Base-by-base conservation (phyloP, 2,329 filamentous ascomycete species). In the Boeremia lycopersici region DNA sequence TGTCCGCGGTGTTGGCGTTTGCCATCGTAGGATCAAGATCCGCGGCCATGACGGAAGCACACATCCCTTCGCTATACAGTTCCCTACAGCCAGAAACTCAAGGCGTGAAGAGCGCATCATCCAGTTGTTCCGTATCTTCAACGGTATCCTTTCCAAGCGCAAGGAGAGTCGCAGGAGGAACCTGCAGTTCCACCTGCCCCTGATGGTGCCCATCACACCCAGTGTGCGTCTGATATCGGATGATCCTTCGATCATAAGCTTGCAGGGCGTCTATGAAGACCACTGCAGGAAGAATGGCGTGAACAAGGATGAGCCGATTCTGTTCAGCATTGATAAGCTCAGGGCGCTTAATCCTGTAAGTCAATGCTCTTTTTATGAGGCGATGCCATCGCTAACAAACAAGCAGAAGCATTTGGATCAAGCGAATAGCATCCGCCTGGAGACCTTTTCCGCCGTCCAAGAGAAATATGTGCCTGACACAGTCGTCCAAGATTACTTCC, bases 101-200 rank as follows among this genome's bases (percentile, higher is more conserved):
- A 86, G 95, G 56, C 86, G 96, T 49, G 96, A 99, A 74, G 96
- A 99, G 77, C 86, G 95, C 26, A 96, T 98, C 52, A 77, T 97
- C 61, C 95, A 99, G 75, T 83, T 99, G 11, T 99, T 99, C 87
- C 86, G 96, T 39, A 96, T 97, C 67, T 93, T 99, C 78, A 99
- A 99, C 76, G 92, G 93, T 70, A 90, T 91, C 3, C 80, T 99
- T 56, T 82, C 87, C 33, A 95, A 96, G 73, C 90, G 93, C 72
- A 99, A 99, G 80, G 95, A 99, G 77, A 96, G 90, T 67, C 86
- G 95, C 48, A 89, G 93, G 19, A 88, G 95, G 45, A 96, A 98
- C 70, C 79, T 99, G 62, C 93, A 96, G 75, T 99, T 99, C 79
- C 95, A 96, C 61, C 84, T 99, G 46, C 96, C 95, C 1, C 81